Evolutionary conservation across 2,329 filamentous ascomycete genomes (phyloP).

Genomic region (Fusarium abutilonis): DNA sequence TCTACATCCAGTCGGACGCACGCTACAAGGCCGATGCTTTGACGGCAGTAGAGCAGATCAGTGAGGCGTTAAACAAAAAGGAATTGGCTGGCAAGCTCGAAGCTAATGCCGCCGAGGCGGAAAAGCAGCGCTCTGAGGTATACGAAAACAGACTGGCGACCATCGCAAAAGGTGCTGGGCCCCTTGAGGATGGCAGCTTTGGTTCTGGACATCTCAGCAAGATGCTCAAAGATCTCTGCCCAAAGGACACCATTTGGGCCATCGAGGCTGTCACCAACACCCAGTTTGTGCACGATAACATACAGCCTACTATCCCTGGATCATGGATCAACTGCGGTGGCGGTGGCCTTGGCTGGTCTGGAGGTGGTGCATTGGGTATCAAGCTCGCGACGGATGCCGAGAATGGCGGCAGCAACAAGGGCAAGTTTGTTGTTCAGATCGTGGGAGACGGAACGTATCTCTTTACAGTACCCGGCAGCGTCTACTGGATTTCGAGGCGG

Average conservation of each 20-base stretch:
- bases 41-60: constrained; percentile 75
- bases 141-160: constrained; percentile 67
- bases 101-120: constrained; percentile 27
- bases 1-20: constrained; percentile 73
- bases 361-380: constrained; percentile 78
- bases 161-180: constrained; percentile 66
- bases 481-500: constrained; percentile 65
- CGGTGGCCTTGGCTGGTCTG: constrained; percentile 83
- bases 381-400: constrained; percentile 70
- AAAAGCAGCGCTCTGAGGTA: constrained; percentile 62
- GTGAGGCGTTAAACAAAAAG: constrained; percentile 64
- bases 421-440: constrained; percentile 64
- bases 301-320: constrained; percentile 73
- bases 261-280: constrained; percentile 83
- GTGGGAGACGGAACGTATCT: constrained; percentile 68
- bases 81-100: constrained; percentile 54
- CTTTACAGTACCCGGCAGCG: constrained; percentile 64
- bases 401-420: constrained; percentile 55
- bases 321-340: constrained; percentile 85
- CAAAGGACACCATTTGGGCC: constrained; percentile 72
- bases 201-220: constrained; percentile 54
- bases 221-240: constrained; percentile 48
- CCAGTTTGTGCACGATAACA: constrained; percentile 72
- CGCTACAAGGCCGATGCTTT: constrained; percentile 74
- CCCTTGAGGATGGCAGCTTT: constrained; percentile 66